Evolutionary conservation across 441 rosid species (phyloP).

Genomic region (Eutrema salsugineum): DNA sequence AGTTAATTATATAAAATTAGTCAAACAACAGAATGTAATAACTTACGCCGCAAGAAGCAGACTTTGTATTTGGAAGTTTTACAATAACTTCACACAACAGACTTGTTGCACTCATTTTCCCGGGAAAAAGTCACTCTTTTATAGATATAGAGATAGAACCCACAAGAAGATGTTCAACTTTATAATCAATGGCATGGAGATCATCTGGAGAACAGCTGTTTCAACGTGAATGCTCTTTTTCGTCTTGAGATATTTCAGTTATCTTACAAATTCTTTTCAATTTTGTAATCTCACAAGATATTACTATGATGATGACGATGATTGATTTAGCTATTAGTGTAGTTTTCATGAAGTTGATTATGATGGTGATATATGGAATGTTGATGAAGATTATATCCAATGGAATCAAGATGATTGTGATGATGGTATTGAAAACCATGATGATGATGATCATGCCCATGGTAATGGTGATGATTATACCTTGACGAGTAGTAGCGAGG

Average conservation of each 20-base stretch:
- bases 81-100: slow-evolving; percentile 30
- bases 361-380: slow-evolving; percentile 22
- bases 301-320: slow-evolving; percentile 2
- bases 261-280: slow-evolving; percentile 8
- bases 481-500: slow-evolving; percentile 21
- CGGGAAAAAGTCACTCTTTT: slow-evolving; percentile 18
- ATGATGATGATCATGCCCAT: neutral
- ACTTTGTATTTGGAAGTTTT: slow-evolving; percentile 12
- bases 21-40: neutral
- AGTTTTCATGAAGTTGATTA: slow-evolving; percentile 10
- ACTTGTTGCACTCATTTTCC: slow-evolving; percentile 16
- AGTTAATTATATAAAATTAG: neutral
- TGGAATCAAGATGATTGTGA: slow-evolving; percentile 12
- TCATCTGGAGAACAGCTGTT: slow-evolving; percentile 10
- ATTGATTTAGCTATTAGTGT: slow-evolving; percentile 12
- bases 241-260: slow-evolving; percentile 7
- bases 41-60: slow-evolving; percentile 9
- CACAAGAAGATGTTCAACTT: neutral
- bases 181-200: slow-evolving; percentile 20
- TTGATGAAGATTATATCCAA: slow-evolving; percentile 16
- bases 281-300: slow-evolving; percentile 14
- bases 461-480: slow-evolving; percentile 15
- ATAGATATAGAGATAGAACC: slow-evolving; percentile 2
- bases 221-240: slow-evolving; percentile 14
- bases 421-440: slow-evolving; percentile 15